Percentiles rank a stretch among this genome's conserved stretches.
phyloP scores from a whole-genome alignment of 805 yeast genomes.

The Cyberlindnera japonica region DNA sequence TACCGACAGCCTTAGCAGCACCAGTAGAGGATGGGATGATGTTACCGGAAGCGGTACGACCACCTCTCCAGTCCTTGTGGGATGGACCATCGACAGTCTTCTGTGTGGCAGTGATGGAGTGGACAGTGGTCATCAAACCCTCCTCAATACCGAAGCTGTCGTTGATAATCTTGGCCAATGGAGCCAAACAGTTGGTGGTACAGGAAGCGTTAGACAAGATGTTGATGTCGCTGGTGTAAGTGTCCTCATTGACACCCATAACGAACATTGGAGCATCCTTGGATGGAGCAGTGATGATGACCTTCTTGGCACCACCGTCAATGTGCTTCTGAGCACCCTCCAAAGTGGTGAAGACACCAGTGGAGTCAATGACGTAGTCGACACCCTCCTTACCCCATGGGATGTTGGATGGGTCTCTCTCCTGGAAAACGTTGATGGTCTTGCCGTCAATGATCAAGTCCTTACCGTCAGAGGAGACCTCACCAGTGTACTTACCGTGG shows the following conservation, averaged over 20 bases:
- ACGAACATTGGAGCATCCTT: constrained; percentile 95
- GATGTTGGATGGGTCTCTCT: constrained; percentile 78
- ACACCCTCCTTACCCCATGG: constrained; percentile 88
- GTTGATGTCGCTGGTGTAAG: constrained; percentile 69
- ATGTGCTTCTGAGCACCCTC: constrained; percentile 84
- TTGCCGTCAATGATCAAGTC: constrained; percentile 66
- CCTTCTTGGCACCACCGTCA: constrained; percentile 92
- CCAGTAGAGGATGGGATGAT: constrained; percentile 94
- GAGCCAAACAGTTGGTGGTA: constrained; percentile 95
- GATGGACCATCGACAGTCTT: constrained; percentile 97
- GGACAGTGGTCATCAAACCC: constrained; percentile 95
- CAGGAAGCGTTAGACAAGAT: constrained; percentile 92
- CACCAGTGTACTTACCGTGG: constrained; percentile 82
- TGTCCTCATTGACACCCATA: constrained; percentile 81
- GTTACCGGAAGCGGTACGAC: constrained; percentile 94
- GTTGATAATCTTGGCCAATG: constrained; percentile 85
- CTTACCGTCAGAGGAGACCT: constrained; percentile 55
- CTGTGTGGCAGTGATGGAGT: constrained; percentile 94
- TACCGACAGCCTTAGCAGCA: constrained; percentile 97
- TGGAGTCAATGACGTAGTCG: constrained; percentile 86
- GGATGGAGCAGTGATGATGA: constrained; percentile 91
- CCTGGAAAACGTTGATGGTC: constrained; percentile 65
- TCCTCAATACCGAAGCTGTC: constrained; percentile 84
- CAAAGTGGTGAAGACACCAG: constrained; percentile 85
- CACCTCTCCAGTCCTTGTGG: constrained; percentile 98